Base-by-base conservation (phyloP, 192 early-diverging fungal genomes). In the Coemansia sp. region DNA sequence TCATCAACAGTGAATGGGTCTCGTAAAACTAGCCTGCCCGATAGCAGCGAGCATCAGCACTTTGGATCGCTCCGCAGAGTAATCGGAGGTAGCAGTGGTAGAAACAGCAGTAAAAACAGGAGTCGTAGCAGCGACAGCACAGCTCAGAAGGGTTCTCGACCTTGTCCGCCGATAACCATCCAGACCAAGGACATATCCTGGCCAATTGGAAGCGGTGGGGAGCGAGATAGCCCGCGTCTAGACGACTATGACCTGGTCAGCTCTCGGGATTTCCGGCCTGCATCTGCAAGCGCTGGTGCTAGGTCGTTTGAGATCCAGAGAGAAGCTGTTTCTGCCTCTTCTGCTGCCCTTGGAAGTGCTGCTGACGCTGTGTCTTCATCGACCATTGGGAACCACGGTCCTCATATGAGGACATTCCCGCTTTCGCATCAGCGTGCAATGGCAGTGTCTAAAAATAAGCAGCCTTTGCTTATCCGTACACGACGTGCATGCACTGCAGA, bases 131-230 rank as follows among this genome's bases (percentile, higher is more conserved):
- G 63, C 63, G 32, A 5, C 51, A 64, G 7, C 54, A 66, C 60
- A 63, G 60, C 36, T 10, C 58, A 67, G 48, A 75, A 66, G 55
- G 45, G 63, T 45, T 49, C 45, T 32, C 63, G 63, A 63, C 73
- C 73, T 50, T 75, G 71, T 40, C 76, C 76, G 55, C 64, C 76
- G 30, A 72, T 78, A 62, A 66, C 76, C 22, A 62, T 78, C 12
- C 63, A 69, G 25, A 78, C 76, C 14, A 78, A 65, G 40, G 71
- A 78, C 31, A 78, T 78, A 69, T 78, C 76, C 17, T 73, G 71
- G 71, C 76, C 76, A 5, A 59, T 78, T 63, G 76, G 76, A 20
- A 78, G 71, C 56, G 68, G 71, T 42, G 67, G 71, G 34, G 67
- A 72, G 51, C 56, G 70, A 16, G 67, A 55, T 32, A 77, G 69